Evolutionary conservation across 257 asterid genomes (phyloP), one percentile per base, ranked within the genome.

Genomic region (Capsicum pubescens): DNA sequence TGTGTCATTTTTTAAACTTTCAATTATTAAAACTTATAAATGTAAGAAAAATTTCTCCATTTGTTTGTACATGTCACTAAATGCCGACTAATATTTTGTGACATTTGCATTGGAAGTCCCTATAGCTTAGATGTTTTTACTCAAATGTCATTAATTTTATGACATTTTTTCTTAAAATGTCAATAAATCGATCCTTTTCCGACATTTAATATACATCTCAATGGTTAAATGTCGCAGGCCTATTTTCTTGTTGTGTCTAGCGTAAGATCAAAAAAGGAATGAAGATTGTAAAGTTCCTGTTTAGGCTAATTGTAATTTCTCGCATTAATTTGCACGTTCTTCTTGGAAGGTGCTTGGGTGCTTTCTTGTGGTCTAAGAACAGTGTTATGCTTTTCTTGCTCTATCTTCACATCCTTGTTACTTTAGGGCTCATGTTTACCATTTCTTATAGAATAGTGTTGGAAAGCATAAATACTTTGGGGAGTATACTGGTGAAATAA

Each of bases 311-410:
- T 26, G 46, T 42, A 84, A 68, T 82, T 81, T 48, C 71, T 86
- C 61, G 36, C 70, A 46, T 69, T 83, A 85, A 58, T 77, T 10
- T 86, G 54, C 84, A 97, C 98, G 98, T 97, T 87, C 86, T 95
- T 87, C 91, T 95, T 83, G 99, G 99, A 68, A 88, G 94, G 60
- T 93, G 98, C 79, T 95, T 97, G 98, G 99, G 98, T 83, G 99
- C 98, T 76, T 97, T 97, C 93, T 84, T 97, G 92, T 93, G 95
- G 98, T 84, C 82, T 19, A 71, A 74, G 84, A 78, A 74, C 72
- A 76, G 54, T 54, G 17, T 77, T 60, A 54, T 52, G 63, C 12
- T 15, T 76, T 76, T 76, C 63, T 36, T n/a, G 11, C 10, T 50
- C 50, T 17, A 50, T 68, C 36, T 68, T 59, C 8, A 19, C 15